Conservation (phyloP, 129 eudicot species). For the Apium graveolens region DNA sequence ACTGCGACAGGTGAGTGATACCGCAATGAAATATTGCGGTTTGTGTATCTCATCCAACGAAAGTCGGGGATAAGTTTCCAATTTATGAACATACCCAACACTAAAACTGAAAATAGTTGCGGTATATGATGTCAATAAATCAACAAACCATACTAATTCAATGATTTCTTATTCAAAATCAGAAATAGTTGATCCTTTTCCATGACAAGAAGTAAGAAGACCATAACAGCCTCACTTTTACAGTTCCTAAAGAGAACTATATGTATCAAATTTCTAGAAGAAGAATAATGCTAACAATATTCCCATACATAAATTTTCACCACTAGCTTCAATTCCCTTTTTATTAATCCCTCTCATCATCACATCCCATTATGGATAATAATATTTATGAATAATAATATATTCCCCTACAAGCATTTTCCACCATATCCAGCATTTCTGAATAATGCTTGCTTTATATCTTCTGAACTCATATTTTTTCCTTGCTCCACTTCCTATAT, state of each 20-base stretch:
- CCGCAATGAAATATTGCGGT: no score
- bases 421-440: slow-evolving; percentile 5
- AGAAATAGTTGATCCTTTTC: background rate
- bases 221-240: background rate
- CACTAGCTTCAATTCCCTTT: background rate
- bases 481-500: background rate
- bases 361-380: background rate
- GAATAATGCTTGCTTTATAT: slow-evolving; percentile 1
- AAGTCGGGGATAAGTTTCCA: no score
- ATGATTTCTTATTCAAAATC: background rate
- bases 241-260: background rate
- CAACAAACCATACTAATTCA: background rate
- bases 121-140: background rate
- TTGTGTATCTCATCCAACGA: no score
- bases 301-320: background rate
- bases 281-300: background rate
- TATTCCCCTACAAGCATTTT: background rate
- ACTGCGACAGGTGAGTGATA: no score
- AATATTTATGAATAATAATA: background rate
- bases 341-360: background rate
- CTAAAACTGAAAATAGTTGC: background rate
- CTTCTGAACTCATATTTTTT: slow-evolving; percentile 1
- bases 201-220: background rate
- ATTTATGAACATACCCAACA: no score
- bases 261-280: background rate